Conservation (phyloP, 495 filamentous ascomycete genomes). For the Talaromyces nanjingensis region DNA sequence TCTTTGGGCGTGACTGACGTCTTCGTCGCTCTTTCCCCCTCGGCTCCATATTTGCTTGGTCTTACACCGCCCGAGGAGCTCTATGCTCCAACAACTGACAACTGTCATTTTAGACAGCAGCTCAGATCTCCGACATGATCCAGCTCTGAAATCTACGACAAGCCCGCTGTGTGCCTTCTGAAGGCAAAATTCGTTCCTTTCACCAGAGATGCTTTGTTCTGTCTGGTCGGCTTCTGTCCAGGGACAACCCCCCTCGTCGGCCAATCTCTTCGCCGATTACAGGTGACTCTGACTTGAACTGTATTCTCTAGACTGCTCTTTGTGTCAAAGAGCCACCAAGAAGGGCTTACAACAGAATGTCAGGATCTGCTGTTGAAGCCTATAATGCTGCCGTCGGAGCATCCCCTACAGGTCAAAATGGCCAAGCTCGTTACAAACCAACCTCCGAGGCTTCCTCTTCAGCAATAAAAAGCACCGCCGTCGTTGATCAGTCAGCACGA, state of each 20-base stretch:
- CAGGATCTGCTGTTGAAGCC: background rate
- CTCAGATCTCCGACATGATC: background rate
- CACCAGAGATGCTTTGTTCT: background rate
- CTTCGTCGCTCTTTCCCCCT: conserved; percentile 8
- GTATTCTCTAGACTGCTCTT: background rate
- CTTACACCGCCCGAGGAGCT: background rate
- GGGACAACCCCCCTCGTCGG: background rate
- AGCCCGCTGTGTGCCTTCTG: background rate
- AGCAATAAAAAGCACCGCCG: conserved; percentile 17
- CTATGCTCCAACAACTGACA: background rate
- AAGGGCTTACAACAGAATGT: background rate
- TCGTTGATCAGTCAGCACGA: background rate
- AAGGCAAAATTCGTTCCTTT: background rate
- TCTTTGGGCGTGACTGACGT: conserved; percentile 7
- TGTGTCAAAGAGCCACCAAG: background rate
- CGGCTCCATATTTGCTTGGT: background rate
- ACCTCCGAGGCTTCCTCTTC: conserved; percentile 9
- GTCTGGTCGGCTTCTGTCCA: background rate
- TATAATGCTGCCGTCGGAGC: background rate
- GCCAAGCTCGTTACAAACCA: background rate
- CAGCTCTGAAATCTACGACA: background rate
- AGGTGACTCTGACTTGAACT: background rate
- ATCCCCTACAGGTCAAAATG: background rate
- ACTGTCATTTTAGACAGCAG: background rate
- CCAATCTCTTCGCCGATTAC: background rate